phyloP scores from a whole-genome alignment of 2,329 filamentous ascomycete species.

The Penicillium hordei region DNA sequence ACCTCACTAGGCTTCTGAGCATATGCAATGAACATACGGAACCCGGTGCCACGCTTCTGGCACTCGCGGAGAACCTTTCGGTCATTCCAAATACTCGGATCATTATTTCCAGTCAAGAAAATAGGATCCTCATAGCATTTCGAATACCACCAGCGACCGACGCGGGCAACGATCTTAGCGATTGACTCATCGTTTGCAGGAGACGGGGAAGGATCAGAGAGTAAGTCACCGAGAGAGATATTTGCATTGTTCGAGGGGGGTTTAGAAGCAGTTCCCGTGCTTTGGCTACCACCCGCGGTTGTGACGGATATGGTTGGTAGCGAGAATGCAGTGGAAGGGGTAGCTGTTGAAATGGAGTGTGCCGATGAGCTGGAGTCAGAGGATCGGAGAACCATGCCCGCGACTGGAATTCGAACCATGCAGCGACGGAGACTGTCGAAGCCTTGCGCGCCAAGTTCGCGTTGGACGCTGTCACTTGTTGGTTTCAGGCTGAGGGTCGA shows the following conservation, averaged over 20 bases:
- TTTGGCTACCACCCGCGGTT: constrained; percentile 18
- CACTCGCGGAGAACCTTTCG: constrained; percentile 75
- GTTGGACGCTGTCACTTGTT: constrained; percentile 50
- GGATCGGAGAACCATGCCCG: constrained; percentile 45
- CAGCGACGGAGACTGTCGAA: constrained; percentile 52
- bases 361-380: constrained; percentile 43
- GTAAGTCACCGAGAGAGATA: constrained; percentile 65
- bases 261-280: constrained; percentile 20
- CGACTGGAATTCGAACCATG: constrained; percentile 51
- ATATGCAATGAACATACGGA: constrained; percentile 88
- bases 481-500: constrained; percentile 48
- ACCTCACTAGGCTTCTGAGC: constrained; percentile 69
- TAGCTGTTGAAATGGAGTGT: constrained; percentile 33
- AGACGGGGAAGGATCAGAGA: constrained; percentile 68
- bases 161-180: constrained; percentile 85
- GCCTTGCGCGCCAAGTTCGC: constrained; percentile 45
- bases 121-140: constrained; percentile 80
- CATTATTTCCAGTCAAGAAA: constrained; percentile 46
- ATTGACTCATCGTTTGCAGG: constrained; percentile 77
- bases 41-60: constrained; percentile 78
- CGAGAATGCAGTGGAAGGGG: constrained; percentile 27
- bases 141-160: constrained; percentile 95
- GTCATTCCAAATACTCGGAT: constrained; percentile 76
- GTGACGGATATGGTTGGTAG: constrained; percentile 26
- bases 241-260: constrained; percentile 41